Percentiles rank a stretch among this genome's conserved stretches.
These are phyloP conservation scores for Karstenula rhodostoma DNA, from an alignment of 2,329 filamentous ascomycete species.

Conservation along the genomic window DNA sequence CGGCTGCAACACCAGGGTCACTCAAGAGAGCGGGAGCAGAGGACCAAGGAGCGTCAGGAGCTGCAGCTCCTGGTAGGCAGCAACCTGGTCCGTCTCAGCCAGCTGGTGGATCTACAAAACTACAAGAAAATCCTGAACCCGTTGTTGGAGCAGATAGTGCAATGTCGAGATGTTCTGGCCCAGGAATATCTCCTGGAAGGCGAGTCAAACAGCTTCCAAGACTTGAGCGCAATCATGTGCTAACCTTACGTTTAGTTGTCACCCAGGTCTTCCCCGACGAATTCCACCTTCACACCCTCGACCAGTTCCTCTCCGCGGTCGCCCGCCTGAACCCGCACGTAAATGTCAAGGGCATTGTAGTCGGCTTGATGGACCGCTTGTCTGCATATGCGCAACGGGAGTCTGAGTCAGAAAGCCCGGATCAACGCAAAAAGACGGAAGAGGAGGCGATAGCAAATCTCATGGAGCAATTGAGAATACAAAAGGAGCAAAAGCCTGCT, in stretches of 20 bases:
- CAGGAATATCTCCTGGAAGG: constrained; percentile 95
- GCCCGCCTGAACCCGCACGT: constrained; percentile 94
- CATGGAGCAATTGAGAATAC: constrained; percentile 78
- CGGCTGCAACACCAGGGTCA: constrained; percentile 96
- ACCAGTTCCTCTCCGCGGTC: constrained; percentile 92
- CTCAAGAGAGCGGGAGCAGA: constrained; percentile 90
- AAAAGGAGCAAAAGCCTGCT: constrained; percentile 61
- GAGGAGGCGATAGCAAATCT: constrained; percentile 82
- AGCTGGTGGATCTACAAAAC: constrained; percentile 91
- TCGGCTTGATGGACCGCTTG: constrained; percentile 94
- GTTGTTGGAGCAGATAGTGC: constrained; percentile 93
- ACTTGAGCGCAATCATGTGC: constrained; percentile 10
- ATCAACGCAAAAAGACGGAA: constrained; percentile 79
- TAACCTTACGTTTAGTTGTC: constrained; percentile 70
- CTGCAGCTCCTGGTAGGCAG: constrained; percentile 94
- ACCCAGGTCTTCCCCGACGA: constrained; percentile 99
- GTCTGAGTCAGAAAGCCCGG: constrained; percentile 72
- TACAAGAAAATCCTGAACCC: constrained; percentile 94
- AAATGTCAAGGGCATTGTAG: constrained; percentile 97
- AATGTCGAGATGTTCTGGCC: constrained; percentile 94
- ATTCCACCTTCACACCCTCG: constrained; percentile 95
- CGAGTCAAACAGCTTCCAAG: constrained; percentile 34
- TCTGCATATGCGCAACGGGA: constrained; percentile 95
- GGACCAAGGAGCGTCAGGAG: constrained; percentile 94
- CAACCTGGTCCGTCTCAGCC: constrained; percentile 93